Evolutionary conservation across 106 monocot species (phyloP).

Genomic region (Narthecium ossifragum): DNA sequence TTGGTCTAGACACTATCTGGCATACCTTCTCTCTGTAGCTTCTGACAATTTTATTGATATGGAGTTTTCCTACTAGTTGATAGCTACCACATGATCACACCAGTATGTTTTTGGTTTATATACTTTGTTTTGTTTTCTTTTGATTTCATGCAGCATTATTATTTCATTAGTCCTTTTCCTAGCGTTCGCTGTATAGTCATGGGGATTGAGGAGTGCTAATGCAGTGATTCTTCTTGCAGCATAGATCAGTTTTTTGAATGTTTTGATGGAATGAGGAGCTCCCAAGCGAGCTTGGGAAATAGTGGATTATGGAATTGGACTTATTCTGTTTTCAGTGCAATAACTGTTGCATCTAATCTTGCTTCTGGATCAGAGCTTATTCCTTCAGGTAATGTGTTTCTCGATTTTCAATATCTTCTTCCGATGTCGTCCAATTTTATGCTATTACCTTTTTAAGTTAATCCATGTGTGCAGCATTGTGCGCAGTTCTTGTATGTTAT

Average conservation of each 20-base stretch:
- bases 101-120: too few relatives aligned
- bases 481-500: not conserved
- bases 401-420: not conserved
- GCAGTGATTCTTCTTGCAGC: conserved; percentile 41
- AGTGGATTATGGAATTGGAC: conserved; percentile 97
- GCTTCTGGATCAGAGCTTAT: conserved; percentile 74
- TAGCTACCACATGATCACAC: too few relatives aligned
- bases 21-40: too few relatives aligned
- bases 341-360: conserved; percentile 82
- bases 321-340: conserved; percentile 96
- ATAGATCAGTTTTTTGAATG: conserved; percentile 98
- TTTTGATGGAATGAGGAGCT: conserved; percentile 86
- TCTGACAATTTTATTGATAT: too few relatives aligned
- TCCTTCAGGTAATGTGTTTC: conserved; percentile 52
- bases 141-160: not conserved
- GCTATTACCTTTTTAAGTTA: not conserved
- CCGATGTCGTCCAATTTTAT: not conserved
- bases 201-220: not conserved
- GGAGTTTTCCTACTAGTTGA: too few relatives aligned
- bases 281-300: conserved; percentile 38
- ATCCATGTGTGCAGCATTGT: not conserved
- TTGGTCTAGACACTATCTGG: too few relatives aligned
- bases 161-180: not conserved
- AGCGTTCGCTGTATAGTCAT: not conserved
- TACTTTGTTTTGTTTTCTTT: too few relatives aligned